Percentiles rank a stretch among this genome's conserved stretches.
Evolutionary conservation across 306 rosid genomes (phyloP).

Genomic region (Mimosa bimucronata): DNA sequence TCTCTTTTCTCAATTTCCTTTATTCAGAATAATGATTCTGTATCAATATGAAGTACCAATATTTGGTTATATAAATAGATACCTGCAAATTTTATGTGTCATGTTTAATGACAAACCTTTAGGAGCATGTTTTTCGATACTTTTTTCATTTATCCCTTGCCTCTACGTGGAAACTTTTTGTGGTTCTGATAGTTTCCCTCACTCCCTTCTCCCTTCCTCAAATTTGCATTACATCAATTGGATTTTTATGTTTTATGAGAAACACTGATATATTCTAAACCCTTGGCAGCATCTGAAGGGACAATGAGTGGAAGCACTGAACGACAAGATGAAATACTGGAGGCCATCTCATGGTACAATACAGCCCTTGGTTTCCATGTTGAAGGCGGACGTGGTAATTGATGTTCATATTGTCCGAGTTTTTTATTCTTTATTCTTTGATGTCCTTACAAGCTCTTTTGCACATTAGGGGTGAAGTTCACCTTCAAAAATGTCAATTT

Average conservation of each 20-base stretch:
- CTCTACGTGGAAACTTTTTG: too few relatives aligned
- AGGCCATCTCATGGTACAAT: conserved; percentile 83
- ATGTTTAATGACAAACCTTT: too few relatives aligned
- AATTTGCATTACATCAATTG: too few relatives aligned
- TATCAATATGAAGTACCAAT: too few relatives aligned
- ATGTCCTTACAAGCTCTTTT: conserved; percentile 33
- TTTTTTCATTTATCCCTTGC: too few relatives aligned
- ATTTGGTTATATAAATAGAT: too few relatives aligned
- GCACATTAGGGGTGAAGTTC: conserved; percentile 71
- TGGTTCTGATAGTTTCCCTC: too few relatives aligned
- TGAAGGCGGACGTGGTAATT: conserved; percentile 88
- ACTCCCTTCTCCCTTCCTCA: too few relatives aligned
- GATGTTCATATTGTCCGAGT: conserved; percentile 19
- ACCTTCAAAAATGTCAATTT: conserved; percentile 66
- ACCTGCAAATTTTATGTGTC: too few relatives aligned
- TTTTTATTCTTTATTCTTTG: conserved; percentile 30
- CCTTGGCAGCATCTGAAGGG: conserved; percentile 63
- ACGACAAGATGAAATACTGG: conserved; percentile 54
- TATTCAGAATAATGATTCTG: too few relatives aligned
- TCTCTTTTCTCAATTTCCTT: too few relatives aligned
- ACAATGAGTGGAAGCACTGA: conserved; percentile 44
- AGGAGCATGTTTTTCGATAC: too few relatives aligned
- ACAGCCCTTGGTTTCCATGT: conserved; percentile 75
- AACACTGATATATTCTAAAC: conserved; percentile 20
- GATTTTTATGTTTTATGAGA: neutral